These are phyloP conservation scores for Solanum aculeatissimum DNA, from an alignment of 305 asterid species.

Conservation along the genomic window DNA sequence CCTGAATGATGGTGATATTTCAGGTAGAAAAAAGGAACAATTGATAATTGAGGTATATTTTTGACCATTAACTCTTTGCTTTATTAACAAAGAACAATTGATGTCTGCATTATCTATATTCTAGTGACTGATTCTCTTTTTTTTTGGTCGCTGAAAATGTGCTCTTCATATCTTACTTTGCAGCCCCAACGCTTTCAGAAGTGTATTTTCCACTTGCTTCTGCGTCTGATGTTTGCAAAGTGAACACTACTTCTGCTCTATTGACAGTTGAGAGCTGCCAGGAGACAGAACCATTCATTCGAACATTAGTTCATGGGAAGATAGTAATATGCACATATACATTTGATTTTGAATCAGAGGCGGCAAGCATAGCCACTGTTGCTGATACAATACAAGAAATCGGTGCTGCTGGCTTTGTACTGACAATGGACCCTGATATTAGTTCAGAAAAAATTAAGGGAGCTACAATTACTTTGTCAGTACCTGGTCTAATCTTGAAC, in stretches of 20 bases:
- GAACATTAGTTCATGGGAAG: conserved; percentile 39
- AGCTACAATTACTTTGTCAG: conserved; percentile 20
- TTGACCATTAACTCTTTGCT: neutral
- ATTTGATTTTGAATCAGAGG: conserved; percentile 40
- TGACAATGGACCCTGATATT: conserved; percentile 43
- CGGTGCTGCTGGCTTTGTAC: conserved; percentile 59
- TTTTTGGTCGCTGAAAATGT: neutral
- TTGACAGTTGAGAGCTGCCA: conserved; percentile 41
- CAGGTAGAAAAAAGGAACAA: neutral
- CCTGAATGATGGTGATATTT: neutral
- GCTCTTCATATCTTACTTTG: neutral
- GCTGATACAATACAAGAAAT: conserved; percentile 28
- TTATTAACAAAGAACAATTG: neutral
- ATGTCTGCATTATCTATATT: neutral
- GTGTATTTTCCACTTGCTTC: conserved; percentile 35
- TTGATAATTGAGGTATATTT: neutral
- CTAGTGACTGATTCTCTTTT: neutral
- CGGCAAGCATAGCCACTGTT: conserved; percentile 33
- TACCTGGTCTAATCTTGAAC: conserved; percentile 46
- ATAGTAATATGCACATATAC: conserved; percentile 42
- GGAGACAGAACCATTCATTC: conserved; percentile 30
- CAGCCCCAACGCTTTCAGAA: conserved; percentile 46
- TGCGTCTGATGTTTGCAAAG: conserved; percentile 46
- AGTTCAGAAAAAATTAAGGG: conserved; percentile 37
- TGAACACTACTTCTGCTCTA: conserved; percentile 26